Percentiles rank a stretch among this genome's conserved stretches.
These are phyloP conservation scores for Cordyceps farinosa DNA, from an alignment of 2,329 filamentous ascomycete genomes.

Conservation along the genomic window DNA sequence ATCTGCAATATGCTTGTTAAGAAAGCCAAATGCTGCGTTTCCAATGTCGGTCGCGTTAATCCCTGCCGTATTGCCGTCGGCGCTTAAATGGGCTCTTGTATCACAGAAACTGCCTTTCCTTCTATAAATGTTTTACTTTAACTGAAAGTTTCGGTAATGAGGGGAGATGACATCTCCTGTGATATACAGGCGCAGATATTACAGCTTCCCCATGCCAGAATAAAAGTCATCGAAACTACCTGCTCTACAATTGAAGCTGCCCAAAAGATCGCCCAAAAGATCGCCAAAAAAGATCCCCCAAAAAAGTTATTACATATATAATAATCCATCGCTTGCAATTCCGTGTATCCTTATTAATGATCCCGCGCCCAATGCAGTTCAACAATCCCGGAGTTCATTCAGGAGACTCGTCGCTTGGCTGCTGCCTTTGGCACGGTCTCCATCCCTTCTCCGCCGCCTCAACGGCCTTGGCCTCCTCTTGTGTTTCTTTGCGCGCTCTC, in stretches of 20 bases:
- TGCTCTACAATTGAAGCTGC: neutral
- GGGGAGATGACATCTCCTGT: neutral
- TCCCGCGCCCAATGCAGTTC: neutral
- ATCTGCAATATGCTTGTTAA: too few species aligned
- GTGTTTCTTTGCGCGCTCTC: slow-evolving; percentile 32
- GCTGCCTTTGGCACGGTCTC: slow-evolving; percentile 27
- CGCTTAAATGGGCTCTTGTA: too few species aligned
- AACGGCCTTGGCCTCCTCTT: slow-evolving; percentile 31
- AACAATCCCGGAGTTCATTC: neutral
- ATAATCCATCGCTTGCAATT: slow-evolving; percentile 3
- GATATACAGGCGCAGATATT: neutral
- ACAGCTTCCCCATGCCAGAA: neutral
- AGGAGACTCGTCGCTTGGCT: slow-evolving; percentile 19
- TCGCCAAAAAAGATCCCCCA: too few species aligned
- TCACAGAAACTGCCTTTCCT: too few species aligned
- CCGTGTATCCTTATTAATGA: neutral
- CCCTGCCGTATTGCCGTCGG: too few species aligned
- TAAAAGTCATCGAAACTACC: neutral
- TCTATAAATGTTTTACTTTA: too few species aligned
- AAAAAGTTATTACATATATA: neutral
- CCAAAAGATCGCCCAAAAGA: too few species aligned
- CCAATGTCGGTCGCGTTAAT: too few species aligned
- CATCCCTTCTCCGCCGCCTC: slow-evolving; percentile 30
- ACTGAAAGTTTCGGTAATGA: neutral
- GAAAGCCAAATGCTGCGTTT: too few species aligned